Base-by-base conservation (phyloP, 2,329 filamentous ascomycete genomes). In the Fusarium papillatum region DNA sequence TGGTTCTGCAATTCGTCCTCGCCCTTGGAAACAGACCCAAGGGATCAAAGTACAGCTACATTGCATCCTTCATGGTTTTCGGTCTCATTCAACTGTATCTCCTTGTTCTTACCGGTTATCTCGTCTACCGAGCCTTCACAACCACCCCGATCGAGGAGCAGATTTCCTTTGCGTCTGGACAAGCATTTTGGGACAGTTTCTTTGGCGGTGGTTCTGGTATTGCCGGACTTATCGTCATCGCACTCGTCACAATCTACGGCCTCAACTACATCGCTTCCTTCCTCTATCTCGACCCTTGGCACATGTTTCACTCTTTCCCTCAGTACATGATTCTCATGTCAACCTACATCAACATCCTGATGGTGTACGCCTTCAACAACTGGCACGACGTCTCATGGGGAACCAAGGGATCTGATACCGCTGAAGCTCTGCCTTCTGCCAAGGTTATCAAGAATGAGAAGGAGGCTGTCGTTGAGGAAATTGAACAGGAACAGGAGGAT, bases 261-360 rank as follows among this genome's bases (percentile, higher is more conserved):
- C 75, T 79, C 41, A 79, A 79, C 57, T 79, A 77, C 53, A 64
- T 79, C 29, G 77, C 77, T 0, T 79, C 77, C 8, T 79, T 79
- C 69, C 53, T 79, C 22, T 79, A 79, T 31, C 77, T 79, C n/a
- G 77, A 79, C 53, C 77, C 77, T 1, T 79, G 77, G 77, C 77
- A 79, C 71, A 79, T 79, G 77, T 79, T 79, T 66, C 77, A 79
- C 73, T 79, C 77, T 0, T 79, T 79, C 71, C 77, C 77, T 11
- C 77, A 79, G 39, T 79, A 79, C 59, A 68, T 79, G 14, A 64
- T 79, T 2, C 75, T 79, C 29, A 79, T 79, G 77, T 79, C 77
- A 2, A 79, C 77, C 16, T 79, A 79, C n/a, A 79, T 79, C 70
- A 79, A 79, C 65, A 79, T 79, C 5, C 71, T 79, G 11, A 79